These are phyloP conservation scores for Brassica juncea DNA, from an alignment of 345 rosid genomes.

Conservation along the genomic window DNA sequence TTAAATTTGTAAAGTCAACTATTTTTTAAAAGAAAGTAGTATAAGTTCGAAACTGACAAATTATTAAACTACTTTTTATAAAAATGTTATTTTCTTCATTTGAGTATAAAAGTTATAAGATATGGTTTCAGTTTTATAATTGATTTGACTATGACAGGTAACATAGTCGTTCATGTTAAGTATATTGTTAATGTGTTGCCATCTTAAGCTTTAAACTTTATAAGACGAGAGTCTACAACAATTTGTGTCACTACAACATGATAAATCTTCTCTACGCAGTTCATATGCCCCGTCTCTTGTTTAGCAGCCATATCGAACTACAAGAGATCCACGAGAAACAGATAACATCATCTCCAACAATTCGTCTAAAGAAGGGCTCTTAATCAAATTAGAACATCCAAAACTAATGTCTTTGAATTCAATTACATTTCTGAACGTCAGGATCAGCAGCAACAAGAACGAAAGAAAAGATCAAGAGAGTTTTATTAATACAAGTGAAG, in stretches of 20 bases:
- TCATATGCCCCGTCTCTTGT: background rate
- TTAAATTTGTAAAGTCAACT: background rate
- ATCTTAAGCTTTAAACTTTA: background rate
- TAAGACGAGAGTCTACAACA: background rate
- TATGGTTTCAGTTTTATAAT: background rate
- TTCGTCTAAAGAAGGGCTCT: too few species aligned
- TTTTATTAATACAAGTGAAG: background rate
- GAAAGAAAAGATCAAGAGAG: background rate
- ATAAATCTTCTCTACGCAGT: background rate
- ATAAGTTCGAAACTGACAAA: background rate
- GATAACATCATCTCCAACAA: background rate
- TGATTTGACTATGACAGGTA: background rate
- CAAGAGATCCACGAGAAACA: constrained; percentile 13
- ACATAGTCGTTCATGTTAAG: background rate
- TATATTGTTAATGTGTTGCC: background rate
- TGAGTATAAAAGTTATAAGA: background rate
- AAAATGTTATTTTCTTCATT: background rate
- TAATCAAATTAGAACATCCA: too few species aligned
- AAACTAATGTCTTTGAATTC: background rate
- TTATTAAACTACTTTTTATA: background rate
- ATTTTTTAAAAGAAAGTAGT: background rate
- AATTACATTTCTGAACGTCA: background rate
- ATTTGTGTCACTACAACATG: background rate
- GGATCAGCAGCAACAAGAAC: background rate
- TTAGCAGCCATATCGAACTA: background rate